Conservation (phyloP, 495 filamentous ascomycete species). For the Xylaria nigripes region DNA sequence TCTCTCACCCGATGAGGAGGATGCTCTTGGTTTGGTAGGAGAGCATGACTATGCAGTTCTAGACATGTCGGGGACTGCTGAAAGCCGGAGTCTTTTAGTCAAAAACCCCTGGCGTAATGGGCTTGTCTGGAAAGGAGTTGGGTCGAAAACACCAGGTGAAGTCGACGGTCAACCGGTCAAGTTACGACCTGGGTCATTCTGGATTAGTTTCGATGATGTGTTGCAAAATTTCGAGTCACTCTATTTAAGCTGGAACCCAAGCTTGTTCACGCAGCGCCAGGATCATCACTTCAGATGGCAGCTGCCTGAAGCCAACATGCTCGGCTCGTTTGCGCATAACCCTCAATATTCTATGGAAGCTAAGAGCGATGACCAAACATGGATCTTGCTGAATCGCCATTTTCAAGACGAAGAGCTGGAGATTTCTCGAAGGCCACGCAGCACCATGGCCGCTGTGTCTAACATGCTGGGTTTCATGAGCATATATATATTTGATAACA, state of each 20-base stretch:
- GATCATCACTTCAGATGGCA: constrained; percentile 90
- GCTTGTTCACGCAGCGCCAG: constrained; percentile 67
- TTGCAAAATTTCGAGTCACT: constrained; percentile 88
- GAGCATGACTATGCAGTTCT: constrained; percentile 94
- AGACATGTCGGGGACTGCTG: constrained; percentile 58
- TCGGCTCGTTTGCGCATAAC: constrained; percentile 63
- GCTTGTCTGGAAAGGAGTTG: constrained; percentile 49
- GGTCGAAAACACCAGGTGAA: constrained; percentile 6
- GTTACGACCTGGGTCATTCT: constrained; percentile 65
- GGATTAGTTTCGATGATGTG: constrained; percentile 80
- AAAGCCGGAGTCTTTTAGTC: constrained; percentile 61
- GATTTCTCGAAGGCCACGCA: constrained; percentile 26
- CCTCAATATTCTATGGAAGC: constrained; percentile 72
- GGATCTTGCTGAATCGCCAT: constrained; percentile 80
- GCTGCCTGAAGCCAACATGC: constrained; percentile 48
- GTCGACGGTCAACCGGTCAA: constrained; percentile 20
- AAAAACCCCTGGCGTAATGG: constrained; percentile 96
- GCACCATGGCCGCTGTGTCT: constrained; percentile 32
- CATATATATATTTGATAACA: constrained; percentile 65
- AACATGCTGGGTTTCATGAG: constrained; percentile 67
- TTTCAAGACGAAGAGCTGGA: constrained; percentile 50
- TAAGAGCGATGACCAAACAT: constrained; percentile 52
- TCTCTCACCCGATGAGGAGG: constrained; percentile 63
- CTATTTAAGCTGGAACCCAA: constrained; percentile 96
- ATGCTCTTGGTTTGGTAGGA: constrained; percentile 68